Evolutionary conservation across 108 stramenopile genomes (phyloP).

Genomic region (Nitzschia sp.): DNA sequence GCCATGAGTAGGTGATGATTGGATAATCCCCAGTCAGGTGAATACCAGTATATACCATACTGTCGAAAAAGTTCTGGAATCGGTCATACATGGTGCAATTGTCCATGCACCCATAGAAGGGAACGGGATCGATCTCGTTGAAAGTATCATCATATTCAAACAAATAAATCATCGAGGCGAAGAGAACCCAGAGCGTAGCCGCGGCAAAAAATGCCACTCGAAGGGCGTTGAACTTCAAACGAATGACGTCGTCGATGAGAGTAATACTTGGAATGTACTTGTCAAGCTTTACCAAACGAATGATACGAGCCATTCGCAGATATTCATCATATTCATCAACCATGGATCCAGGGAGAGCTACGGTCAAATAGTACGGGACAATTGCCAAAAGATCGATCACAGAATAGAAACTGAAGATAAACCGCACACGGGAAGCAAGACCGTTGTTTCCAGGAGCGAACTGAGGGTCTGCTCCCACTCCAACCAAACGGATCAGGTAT

Average conservation of each 20-base stretch:
- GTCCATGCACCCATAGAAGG: conserved; percentile 63
- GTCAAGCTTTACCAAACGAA: conserved; percentile 82
- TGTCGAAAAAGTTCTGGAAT: conserved; percentile 66
- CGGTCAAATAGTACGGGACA: conserved; percentile 80
- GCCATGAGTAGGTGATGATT: conserved; percentile 65
- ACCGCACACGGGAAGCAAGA: conserved; percentile 49
- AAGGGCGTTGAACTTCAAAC: conserved; percentile 67
- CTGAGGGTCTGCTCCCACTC: conserved; percentile 68
- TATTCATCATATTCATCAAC: conserved; percentile 86
- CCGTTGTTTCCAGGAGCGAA: conserved; percentile 47
- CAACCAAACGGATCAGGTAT: conserved; percentile 77
- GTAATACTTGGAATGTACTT: conserved; percentile 87
- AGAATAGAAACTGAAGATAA: conserved; percentile 81
- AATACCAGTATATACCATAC: conserved; percentile 66
- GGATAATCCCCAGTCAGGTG: conserved; percentile 65
- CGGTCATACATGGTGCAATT: conserved; percentile 73
- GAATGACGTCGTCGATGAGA: conserved; percentile 85
- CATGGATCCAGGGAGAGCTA: conserved; percentile 53
- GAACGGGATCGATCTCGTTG: conserved; percentile 71
- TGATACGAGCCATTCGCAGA: conserved; percentile 80
- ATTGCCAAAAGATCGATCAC: conserved; percentile 84
- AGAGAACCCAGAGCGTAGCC: conserved; percentile 77
- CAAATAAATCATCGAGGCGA: conserved; percentile 74
- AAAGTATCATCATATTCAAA: conserved; percentile 70
- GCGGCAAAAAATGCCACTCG: conserved; percentile 73